A percentile compares a stretch with the other conserved stretches of the same genome.
Conservation (phyloP, 2,329 filamentous ascomycete species). For the Domatiomyces globalis region DNA sequence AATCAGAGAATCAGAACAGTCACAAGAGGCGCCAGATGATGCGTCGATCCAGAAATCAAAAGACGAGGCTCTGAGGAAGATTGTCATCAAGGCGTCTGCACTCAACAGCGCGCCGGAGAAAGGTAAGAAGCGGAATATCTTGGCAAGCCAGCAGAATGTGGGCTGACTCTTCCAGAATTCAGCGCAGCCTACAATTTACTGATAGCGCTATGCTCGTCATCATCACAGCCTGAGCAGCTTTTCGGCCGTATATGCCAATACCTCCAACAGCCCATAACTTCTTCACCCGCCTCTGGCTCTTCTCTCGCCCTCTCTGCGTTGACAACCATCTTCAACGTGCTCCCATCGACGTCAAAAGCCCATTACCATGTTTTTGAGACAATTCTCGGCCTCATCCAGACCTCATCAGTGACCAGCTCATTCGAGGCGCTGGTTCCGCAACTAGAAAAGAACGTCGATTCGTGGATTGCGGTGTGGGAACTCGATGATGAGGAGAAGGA, state of each 20-base stretch:
- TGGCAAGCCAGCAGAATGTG: background rate
- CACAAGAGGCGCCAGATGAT: slow-evolving; percentile 37
- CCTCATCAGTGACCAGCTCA: slow-evolving; percentile 52
- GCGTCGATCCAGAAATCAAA: slow-evolving; percentile 38
- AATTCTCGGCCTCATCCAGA: slow-evolving; percentile 69
- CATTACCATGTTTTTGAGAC: slow-evolving; percentile 84
- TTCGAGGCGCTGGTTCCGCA: slow-evolving; percentile 77
- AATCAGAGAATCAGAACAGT: slow-evolving; percentile 40
- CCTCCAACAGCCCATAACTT: slow-evolving; percentile 66
- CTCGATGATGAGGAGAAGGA: slow-evolving; percentile 68
- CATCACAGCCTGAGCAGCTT: slow-evolving; percentile 70
- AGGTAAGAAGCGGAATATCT: slow-evolving; percentile 31
- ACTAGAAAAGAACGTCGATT: slow-evolving; percentile 59
- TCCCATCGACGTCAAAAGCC: slow-evolving; percentile 59
- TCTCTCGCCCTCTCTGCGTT: slow-evolving; percentile 80
- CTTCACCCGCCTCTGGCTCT: slow-evolving; percentile 70
- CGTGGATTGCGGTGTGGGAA: slow-evolving; percentile 73
- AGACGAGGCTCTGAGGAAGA: slow-evolving; percentile 76
- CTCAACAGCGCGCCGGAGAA: slow-evolving; percentile 85
- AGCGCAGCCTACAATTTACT: slow-evolving; percentile 93
- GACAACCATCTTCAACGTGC: slow-evolving; percentile 92
- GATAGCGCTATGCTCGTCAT: slow-evolving; percentile 80
- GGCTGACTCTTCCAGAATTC: slow-evolving; percentile 49
- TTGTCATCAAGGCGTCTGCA: slow-evolving; percentile 63
- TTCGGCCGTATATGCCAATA: slow-evolving; percentile 79